A percentile compares a stretch with the other conserved stretches of the same genome.
Conservation (phyloP, 116 monocot species). For the Zostera marina region DNA sequence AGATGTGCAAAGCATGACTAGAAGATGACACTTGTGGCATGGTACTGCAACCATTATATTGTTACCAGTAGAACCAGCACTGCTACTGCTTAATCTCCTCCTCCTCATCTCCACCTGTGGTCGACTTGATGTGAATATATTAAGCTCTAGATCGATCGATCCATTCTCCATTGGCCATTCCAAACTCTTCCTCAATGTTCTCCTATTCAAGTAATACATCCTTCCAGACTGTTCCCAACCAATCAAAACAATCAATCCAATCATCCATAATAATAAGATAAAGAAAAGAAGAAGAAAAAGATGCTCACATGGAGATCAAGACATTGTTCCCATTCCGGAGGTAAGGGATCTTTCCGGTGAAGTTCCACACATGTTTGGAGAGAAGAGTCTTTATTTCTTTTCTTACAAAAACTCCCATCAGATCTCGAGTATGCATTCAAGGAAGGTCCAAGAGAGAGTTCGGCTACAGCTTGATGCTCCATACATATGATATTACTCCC, state of each 20-base stretch:
- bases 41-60: conserved; percentile 67
- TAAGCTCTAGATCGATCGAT: conserved; percentile 69
- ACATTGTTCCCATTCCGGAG: conserved; percentile 93
- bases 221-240: conserved; percentile 57
- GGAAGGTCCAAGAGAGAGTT: conserved; percentile 60
- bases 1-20: conserved; percentile 78
- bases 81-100: neutral
- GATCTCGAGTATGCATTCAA: conserved; percentile 1
- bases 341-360: conserved; percentile 66
- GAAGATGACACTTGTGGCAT: conserved; percentile 72
- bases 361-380: conserved; percentile 37
- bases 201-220: conserved; percentile 88
- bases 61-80: conserved; percentile 12
- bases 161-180: conserved; percentile 49
- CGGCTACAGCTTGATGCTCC: conserved; percentile 5
- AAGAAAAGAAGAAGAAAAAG: neutral
- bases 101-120: neutral
- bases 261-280: neutral
- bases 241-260: neutral
- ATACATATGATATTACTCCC: conserved; percentile 2
- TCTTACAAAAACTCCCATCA: conserved; percentile 29
- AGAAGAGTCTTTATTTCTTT: conserved; percentile 30
- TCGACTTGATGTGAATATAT: conserved; percentile 30
- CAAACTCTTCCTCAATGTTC: conserved; percentile 69
- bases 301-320: conserved; percentile 68